Evolutionary conservation across 106 monocot species (phyloP).

Genomic region (Dendrobium nobile): DNA sequence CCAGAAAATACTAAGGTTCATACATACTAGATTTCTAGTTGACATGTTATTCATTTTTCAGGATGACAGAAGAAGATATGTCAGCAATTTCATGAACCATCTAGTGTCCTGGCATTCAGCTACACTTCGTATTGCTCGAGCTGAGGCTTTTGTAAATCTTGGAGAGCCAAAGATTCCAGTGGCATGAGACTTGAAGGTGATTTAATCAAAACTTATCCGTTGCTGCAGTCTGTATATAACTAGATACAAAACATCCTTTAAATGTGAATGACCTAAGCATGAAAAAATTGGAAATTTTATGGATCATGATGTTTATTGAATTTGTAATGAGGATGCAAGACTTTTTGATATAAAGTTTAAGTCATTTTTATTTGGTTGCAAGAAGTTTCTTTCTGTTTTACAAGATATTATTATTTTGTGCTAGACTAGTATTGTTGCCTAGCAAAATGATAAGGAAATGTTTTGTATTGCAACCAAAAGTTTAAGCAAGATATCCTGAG

Average conservation of each 20-base stretch:
- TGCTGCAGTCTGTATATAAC: not conserved
- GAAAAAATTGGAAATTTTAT: not conserved
- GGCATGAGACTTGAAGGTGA: conserved; percentile 20
- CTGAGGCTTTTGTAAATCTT: conserved; percentile 90
- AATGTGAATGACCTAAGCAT: not conserved
- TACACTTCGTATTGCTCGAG: conserved; percentile 58
- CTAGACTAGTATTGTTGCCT: no score
- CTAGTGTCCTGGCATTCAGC: conserved; percentile 90
- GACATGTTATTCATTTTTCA: conserved; percentile 9
- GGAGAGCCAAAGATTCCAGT: conserved; percentile 93
- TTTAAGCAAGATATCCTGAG: not conserved
- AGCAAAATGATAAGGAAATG: no score
- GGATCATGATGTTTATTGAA: not conserved
- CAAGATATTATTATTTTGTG: not conserved
- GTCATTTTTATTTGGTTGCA: not conserved
- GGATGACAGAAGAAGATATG: conserved; percentile 72
- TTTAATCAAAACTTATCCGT: not conserved
- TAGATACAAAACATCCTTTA: not conserved
- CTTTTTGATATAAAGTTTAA: not conserved
- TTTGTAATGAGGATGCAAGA: no score
- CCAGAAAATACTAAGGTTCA: not conserved
- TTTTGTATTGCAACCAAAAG: no score
- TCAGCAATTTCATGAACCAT: conserved; percentile 68
- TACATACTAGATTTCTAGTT: not conserved
- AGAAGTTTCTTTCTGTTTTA: not conserved